These are phyloP conservation scores for Metschnikowia cerradonensis DNA, from an alignment of 805 yeast species.

Conservation along the genomic window DNA sequence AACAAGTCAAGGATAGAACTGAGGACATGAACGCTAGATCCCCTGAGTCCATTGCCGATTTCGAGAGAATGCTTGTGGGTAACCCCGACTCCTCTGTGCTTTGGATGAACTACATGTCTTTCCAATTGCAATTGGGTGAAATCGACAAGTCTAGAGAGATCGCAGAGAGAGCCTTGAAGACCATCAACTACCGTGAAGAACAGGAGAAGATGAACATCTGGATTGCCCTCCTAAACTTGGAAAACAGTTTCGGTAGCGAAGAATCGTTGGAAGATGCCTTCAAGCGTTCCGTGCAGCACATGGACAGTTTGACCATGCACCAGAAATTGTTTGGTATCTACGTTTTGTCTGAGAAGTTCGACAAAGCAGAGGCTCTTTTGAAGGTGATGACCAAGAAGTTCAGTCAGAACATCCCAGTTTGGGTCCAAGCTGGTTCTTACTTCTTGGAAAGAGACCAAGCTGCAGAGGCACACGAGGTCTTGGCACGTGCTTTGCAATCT, in stretches of 20 bases:
- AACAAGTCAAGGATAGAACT: slow-evolving; percentile 70
- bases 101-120: slow-evolving; percentile 99
- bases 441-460: slow-evolving; percentile 54
- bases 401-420: slow-evolving; percentile 65
- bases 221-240: slow-evolving; percentile 93
- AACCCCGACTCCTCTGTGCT: slow-evolving; percentile 88
- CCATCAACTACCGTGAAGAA: slow-evolving; percentile 87
- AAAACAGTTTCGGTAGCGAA: slow-evolving; percentile 84
- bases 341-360: slow-evolving; percentile 65
- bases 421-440: slow-evolving; percentile 81
- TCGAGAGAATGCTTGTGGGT: slow-evolving; percentile 87
- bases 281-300: slow-evolving; percentile 80
- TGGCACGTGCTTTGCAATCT: slow-evolving; percentile 68
- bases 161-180: slow-evolving; percentile 86
- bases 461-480: slow-evolving; percentile 65
- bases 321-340: slow-evolving; percentile 74
- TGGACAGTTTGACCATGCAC: slow-evolving; percentile 84
- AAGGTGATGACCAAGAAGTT: slow-evolving; percentile 68
- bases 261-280: slow-evolving; percentile 78
- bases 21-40: slow-evolving; percentile 78
- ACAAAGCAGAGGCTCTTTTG: slow-evolving; percentile 67
- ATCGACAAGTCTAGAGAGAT: slow-evolving; percentile 91
- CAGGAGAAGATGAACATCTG: slow-evolving; percentile 90
- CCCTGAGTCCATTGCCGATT: slow-evolving; percentile 89
- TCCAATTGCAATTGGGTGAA: slow-evolving; percentile 92